Evolutionary conservation across 768 basidiomycete species (phyloP).

Genomic region (Naganishia randhawae): DNA sequence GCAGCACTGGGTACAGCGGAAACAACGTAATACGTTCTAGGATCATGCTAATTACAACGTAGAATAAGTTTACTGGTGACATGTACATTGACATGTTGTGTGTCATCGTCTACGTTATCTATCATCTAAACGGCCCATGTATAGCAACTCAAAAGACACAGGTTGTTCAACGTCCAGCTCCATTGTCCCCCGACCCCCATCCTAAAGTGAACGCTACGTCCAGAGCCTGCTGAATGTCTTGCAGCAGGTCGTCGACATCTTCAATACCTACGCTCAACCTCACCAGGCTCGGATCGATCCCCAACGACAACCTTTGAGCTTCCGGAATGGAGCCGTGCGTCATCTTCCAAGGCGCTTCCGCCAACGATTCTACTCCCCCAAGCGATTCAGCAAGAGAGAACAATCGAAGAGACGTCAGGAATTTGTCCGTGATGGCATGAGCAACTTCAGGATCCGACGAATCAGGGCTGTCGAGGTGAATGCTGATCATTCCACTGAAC

Average conservation of each 20-base stretch:
- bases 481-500: slow-evolving; percentile 83
- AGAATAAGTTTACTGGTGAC: too few relatives aligned
- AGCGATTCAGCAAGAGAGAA: slow-evolving; percentile 83
- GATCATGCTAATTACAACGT: too few relatives aligned
- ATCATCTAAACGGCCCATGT: too few relatives aligned
- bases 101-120: too few relatives aligned
- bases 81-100: too few relatives aligned
- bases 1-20: too few relatives aligned
- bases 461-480: slow-evolving; percentile 55
- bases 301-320: slow-evolving; percentile 37
- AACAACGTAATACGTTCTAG: too few relatives aligned
- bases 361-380: slow-evolving; percentile 87
- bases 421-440: slow-evolving; percentile 56
- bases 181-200: too few relatives aligned
- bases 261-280: slow-evolving; percentile 84
- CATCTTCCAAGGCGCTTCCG: slow-evolving; percentile 83
- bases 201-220: slow-evolving; percentile 50
- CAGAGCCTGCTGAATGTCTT: slow-evolving; percentile 67
- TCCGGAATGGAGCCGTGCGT: slow-evolving; percentile 62
- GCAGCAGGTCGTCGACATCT: slow-evolving; percentile 74
- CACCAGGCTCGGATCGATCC: slow-evolving; percentile 55
- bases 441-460: slow-evolving; percentile 47
- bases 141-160: too few relatives aligned
- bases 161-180: too few relatives aligned
- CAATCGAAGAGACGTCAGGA: slow-evolving; percentile 63